These are phyloP conservation scores for Rhodotorula sphaerocarpa DNA, from an alignment of 768 basidiomycete species.

Conservation along the genomic window DNA sequence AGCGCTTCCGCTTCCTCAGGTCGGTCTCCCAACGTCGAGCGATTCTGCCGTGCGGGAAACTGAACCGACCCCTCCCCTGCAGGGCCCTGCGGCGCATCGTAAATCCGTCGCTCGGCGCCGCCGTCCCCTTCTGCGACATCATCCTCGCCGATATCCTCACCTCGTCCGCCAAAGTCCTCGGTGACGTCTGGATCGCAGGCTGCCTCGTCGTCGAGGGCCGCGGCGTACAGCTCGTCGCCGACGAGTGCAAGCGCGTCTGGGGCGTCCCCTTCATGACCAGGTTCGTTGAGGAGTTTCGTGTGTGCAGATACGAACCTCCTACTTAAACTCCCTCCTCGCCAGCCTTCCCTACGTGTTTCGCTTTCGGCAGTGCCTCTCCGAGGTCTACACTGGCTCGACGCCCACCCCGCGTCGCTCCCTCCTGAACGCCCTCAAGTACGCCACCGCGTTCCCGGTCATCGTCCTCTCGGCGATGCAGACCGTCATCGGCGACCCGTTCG, in stretches of 20 bases:
- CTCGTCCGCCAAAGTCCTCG: slow-evolving; percentile 91
- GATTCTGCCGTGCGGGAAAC: no score
- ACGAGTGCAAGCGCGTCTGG: slow-evolving; percentile 26
- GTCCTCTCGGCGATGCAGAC: slow-evolving; percentile 79
- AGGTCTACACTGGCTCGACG: slow-evolving; percentile 56
- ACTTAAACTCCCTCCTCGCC: neutral
- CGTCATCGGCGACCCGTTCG: slow-evolving; percentile 34
- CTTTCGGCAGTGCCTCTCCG: slow-evolving; percentile 85
- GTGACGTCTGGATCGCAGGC: slow-evolving; percentile 78
- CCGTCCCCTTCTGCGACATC: slow-evolving; percentile 80
- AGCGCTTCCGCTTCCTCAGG: slow-evolving; percentile 35
- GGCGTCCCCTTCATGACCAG: slow-evolving; percentile 38
- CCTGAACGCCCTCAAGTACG: slow-evolving; percentile 90
- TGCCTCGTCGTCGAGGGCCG: slow-evolving; percentile 15
- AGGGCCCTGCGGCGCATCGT: slow-evolving; percentile 61
- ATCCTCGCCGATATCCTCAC: slow-evolving; percentile 92
- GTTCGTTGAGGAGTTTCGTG: no score
- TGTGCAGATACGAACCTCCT: no score
- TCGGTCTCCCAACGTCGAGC: slow-evolving; percentile 5
- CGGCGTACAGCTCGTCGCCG: slow-evolving; percentile 1
- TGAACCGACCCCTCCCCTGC: neutral
- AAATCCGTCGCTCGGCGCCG: slow-evolving; percentile 54
- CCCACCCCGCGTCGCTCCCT: slow-evolving; percentile 66
- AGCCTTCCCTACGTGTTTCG: slow-evolving; percentile 85
- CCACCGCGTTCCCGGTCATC: slow-evolving; percentile 92